Evolutionary conservation across 1,139 yeast genomes (phyloP).

Genomic region (Nadsonia starkeyi-henricii): DNA sequence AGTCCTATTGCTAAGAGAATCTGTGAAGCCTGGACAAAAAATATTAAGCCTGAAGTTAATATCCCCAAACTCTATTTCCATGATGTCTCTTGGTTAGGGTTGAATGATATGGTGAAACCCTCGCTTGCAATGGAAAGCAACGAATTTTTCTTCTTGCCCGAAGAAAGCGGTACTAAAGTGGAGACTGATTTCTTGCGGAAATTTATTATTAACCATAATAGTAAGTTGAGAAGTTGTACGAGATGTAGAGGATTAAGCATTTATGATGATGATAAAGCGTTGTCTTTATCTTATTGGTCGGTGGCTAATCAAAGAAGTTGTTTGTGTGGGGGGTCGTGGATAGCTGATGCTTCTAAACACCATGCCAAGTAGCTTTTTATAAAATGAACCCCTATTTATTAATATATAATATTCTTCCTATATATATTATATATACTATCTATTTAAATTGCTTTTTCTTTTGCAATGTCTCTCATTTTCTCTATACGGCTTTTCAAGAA

Average conservation of each 20-base stretch:
- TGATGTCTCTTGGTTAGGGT: slow-evolving; percentile 56
- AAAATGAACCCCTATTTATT: too few species aligned
- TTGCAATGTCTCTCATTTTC: slow-evolving; percentile 6
- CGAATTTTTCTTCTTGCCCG: neutral
- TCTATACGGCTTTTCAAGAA: slow-evolving; percentile 6
- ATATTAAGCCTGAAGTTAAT: slow-evolving; percentile 19
- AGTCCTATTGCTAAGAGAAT: slow-evolving; percentile 25
- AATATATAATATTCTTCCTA: too few species aligned
- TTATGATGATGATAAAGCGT: slow-evolving; percentile 20
- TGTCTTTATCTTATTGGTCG: slow-evolving; percentile 44
- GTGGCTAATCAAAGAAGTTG: slow-evolving; percentile 65
- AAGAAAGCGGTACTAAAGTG: neutral
- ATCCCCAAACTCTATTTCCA: slow-evolving; percentile 43
- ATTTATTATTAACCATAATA: slow-evolving; percentile 10
- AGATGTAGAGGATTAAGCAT: slow-evolving; percentile 54
- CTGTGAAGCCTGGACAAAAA: slow-evolving; percentile 19
- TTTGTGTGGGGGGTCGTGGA: slow-evolving; percentile 49
- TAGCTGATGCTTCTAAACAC: neutral
- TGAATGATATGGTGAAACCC: slow-evolving; percentile 21
- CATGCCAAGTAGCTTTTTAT: neutral
- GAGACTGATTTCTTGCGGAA: slow-evolving; percentile 4
- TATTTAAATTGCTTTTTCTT: slow-evolving; percentile 5
- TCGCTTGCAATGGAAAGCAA: neutral
- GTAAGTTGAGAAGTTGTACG: slow-evolving; percentile 37
- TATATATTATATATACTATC: slow-evolving; percentile 6